Evolutionary conservation across 2,329 filamentous ascomycete species (phyloP), one percentile per base, ranked within the genome.

Genomic region (Pseudocercospora eumusae): DNA sequence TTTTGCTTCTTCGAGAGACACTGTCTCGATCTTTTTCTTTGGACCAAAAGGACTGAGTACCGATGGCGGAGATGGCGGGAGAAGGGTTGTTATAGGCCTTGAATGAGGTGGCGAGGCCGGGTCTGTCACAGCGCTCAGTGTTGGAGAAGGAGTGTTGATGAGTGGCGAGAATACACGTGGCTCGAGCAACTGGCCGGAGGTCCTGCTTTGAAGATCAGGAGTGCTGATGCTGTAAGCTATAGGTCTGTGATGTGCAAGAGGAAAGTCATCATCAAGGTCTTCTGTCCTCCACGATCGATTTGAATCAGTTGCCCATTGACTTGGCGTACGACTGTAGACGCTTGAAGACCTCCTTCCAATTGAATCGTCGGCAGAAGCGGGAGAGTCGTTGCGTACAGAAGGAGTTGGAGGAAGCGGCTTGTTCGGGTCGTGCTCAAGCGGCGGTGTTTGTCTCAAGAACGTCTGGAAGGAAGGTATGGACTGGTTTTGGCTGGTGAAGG

Each of bases 371-470:
- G 8, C 18, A 21, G 33, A 18, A 15, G 18, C 11, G 15, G 28
- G 21, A 18, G 42, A 40, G 15, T 36, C 13, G 28, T 53, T 49
- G 8, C 53, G 31, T 11, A 44, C 55, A 31, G 61, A 20, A 40
- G 73, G 72, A 18, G 67, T 65, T 5, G 73, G 72, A 8, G 73
- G 74, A 3, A 75, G 67, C 13, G 74, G 70, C 59, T 75, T 75
- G 2, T 68, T 50, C 8, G 65, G 63, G 44, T 71, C 64, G 8
- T 66, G 62, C 21, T 71, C 63, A 4, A 66, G 42, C 8, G 71
- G 66, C 20, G 71, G 73, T 11, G 71, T 75, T 9, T 67, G 67
- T 47, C 66, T 69, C 4, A 75, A 47, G 60, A 75, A 75, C 20
- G 62, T 66, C 57, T 72, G 67, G 55, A 75, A 76, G n/a, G 73